phyloP scores from a whole-genome alignment of 2,329 filamentous ascomycete species.

The Ascomycota sp. region DNA sequence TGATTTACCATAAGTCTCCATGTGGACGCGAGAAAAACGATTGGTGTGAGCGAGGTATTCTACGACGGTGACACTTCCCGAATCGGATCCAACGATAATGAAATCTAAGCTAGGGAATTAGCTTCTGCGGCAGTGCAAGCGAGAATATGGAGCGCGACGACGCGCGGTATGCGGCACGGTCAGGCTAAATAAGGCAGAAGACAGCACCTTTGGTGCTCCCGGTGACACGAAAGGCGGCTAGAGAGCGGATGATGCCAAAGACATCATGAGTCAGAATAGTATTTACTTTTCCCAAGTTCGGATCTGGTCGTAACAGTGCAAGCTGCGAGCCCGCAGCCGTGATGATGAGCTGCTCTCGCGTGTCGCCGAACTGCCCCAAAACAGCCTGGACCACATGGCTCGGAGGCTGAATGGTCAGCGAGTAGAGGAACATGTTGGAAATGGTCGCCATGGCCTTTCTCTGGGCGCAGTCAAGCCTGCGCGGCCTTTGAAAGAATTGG shows the following conservation, averaged over 20 bases:
- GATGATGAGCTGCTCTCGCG: constrained; percentile 93
- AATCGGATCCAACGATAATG: constrained; percentile 87
- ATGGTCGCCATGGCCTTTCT: constrained; percentile 68
- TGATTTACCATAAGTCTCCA: constrained; percentile 97
- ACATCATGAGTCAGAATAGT: constrained; percentile 81
- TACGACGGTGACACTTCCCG: constrained; percentile 80
- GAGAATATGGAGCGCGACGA: neutral
- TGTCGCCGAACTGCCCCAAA: constrained; percentile 85
- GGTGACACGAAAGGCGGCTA: constrained; percentile 78
- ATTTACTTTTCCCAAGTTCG: constrained; percentile 65
- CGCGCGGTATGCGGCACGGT: too few species aligned
- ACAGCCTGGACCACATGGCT: constrained; percentile 80
- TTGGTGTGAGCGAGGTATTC: constrained; percentile 80
- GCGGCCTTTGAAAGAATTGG: constrained; percentile 10
- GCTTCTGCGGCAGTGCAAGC: constrained; percentile 2
- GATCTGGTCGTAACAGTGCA: constrained; percentile 69
- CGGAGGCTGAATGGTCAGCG: constrained; percentile 82
- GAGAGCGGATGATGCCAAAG: constrained; percentile 81
- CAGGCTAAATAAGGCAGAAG: neutral
- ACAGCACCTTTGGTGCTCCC: constrained; percentile 88
- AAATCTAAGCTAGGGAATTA: constrained; percentile 46
- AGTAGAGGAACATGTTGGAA: constrained; percentile 97
- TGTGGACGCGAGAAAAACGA: constrained; percentile 69
- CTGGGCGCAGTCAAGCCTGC: constrained; percentile 29
- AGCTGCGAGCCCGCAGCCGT: constrained; percentile 82